These are phyloP conservation scores for Moniliella sp. DNA, from an alignment of 1,284 basidiomycete species.

Conservation along the genomic window DNA sequence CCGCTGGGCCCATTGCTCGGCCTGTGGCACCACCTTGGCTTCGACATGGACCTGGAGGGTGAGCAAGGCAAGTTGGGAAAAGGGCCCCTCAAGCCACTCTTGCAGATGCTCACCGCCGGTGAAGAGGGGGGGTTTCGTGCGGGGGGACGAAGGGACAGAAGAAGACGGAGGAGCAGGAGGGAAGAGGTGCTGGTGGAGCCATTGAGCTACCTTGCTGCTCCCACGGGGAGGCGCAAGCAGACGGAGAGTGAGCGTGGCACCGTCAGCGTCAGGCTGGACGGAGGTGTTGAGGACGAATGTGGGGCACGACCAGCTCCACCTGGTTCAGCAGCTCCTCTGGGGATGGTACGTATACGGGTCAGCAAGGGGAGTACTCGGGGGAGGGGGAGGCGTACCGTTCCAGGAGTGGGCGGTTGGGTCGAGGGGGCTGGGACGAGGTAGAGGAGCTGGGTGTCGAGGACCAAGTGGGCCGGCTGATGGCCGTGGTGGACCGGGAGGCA, in stretches of 20 bases:
- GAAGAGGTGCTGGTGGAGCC: not conserved
- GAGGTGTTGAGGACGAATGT: too few relatives aligned
- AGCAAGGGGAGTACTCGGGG: not conserved
- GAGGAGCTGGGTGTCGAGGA: slow-evolving; percentile 16
- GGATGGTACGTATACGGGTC: not conserved
- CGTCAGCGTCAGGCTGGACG: not conserved
- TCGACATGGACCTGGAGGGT: slow-evolving; percentile 11
- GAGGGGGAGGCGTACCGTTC: not conserved
- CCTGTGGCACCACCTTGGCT: slow-evolving; percentile 4
- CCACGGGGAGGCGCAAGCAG: not conserved
- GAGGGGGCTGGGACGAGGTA: slow-evolving; percentile 6
- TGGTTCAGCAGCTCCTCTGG: not conserved
- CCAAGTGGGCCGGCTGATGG: slow-evolving; percentile 13
- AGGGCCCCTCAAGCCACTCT: slow-evolving; percentile 15
- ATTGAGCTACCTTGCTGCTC: slow-evolving; percentile 3
- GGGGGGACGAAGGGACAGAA: not conserved
- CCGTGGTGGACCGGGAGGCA: slow-evolving; percentile 12
- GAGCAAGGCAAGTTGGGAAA: slow-evolving; percentile 13
- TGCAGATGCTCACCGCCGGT: slow-evolving; percentile 3
- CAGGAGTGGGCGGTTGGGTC: not conserved
- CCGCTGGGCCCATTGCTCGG: not conserved
- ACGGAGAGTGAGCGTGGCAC: slow-evolving; percentile 3
- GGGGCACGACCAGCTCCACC: too few relatives aligned
- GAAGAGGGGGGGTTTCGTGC: too few relatives aligned
- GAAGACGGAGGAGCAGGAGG: not conserved